Percentiles rank a stretch among this genome's conserved stretches.
These are phyloP conservation scores for Phoma sp. DNA, from an alignment of 2,329 filamentous ascomycete genomes.

Conservation along the genomic window DNA sequence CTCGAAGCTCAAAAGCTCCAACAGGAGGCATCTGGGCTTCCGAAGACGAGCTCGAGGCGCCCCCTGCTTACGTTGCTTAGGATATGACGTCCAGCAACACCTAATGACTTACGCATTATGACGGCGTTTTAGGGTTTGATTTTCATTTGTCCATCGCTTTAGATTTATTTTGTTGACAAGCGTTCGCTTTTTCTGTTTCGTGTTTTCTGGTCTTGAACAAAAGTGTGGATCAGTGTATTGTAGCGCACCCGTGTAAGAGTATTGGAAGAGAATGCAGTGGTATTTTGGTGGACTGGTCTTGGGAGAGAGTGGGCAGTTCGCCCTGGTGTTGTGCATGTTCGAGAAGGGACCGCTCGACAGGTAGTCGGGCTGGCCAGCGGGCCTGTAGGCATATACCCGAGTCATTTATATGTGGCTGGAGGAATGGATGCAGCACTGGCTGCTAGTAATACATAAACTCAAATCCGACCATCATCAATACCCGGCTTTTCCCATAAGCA, in stretches of 20 bases:
- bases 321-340: conserved; percentile 4
- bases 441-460: conserved; percentile 8
- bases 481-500: background rate
- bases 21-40: conserved; percentile 31
- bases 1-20: conserved; percentile 12
- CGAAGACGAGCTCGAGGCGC: conserved; percentile 40
- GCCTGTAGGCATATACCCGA: background rate
- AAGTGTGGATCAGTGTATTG: conserved; percentile 1
- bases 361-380: background rate
- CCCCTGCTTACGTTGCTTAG: conserved; percentile 45
- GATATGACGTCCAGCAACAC: conserved; percentile 5
- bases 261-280: background rate
- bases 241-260: conserved; percentile 12
- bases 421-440: background rate
- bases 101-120: conserved; percentile 18
- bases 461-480: background rate
- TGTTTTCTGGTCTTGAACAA: background rate
- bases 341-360: background rate
- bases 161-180: conserved; percentile 7
- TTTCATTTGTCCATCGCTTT: conserved; percentile 8
- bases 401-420: background rate
- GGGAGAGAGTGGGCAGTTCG: background rate
- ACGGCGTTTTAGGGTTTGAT: conserved; percentile 6
- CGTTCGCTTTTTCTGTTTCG: background rate
- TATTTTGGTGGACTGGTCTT: background rate